These are phyloP conservation scores for Stemphylium beticola DNA, from an alignment of 2,329 filamentous ascomycete genomes.

Conservation along the genomic window DNA sequence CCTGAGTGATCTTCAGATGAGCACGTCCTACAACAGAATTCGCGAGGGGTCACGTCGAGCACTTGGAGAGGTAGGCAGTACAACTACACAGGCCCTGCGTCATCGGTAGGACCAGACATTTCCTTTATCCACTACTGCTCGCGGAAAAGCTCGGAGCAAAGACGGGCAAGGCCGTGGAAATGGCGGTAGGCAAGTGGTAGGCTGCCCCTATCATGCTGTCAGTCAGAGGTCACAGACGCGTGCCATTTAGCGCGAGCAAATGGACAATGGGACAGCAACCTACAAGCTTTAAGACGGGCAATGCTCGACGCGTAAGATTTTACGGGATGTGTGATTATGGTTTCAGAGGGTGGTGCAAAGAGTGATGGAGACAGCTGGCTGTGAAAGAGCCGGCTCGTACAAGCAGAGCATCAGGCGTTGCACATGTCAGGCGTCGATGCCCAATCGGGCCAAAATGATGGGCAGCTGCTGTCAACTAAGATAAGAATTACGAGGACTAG, in stretches of 20 bases:
- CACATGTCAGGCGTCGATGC: conserved; percentile 24
- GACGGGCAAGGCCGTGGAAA: neutral
- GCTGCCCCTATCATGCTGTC: no score
- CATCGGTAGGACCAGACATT: neutral
- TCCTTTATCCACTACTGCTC: neutral
- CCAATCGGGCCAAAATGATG: conserved; percentile 25
- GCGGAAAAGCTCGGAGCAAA: neutral
- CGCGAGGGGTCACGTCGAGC: no score
- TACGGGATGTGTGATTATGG: conserved; percentile 11
- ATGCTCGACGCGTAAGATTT: neutral
- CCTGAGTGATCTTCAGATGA: no score
- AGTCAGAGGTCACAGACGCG: neutral
- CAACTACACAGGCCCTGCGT: no score
- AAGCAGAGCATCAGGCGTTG: conserved; percentile 20
- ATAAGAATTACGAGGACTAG: conserved; percentile 7
- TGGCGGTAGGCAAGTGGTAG: neutral
- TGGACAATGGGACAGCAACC: neutral
- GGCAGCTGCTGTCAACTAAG: conserved; percentile 22
- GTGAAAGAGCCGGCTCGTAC: conserved; percentile 16
- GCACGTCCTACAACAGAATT: no score
- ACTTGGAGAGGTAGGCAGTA: no score
- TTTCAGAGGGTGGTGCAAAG: conserved; percentile 27
- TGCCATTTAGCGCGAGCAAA: neutral
- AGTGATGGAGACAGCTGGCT: conserved; percentile 7
- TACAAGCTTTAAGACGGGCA: neutral